Base-by-base conservation (phyloP, 306 rosid species). In the Vigna mungo region DNA sequence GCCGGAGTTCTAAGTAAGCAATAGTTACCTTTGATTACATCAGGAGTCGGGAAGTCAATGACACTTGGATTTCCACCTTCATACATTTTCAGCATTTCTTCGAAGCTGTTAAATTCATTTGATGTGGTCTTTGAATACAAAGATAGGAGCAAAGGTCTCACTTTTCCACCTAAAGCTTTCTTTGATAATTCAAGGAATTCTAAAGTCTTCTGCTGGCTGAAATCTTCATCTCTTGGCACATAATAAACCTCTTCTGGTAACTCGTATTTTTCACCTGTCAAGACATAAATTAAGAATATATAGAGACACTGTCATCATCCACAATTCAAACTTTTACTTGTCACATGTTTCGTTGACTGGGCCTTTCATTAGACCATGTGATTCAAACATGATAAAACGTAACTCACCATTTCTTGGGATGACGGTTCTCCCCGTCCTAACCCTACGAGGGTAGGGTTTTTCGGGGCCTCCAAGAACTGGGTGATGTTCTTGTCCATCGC, bases 371-470 rank as follows among this genome's bases (percentile, higher is more conserved):
- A 32, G 5, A 32, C 34, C 34, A 32, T 32, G 34, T 32, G 5
- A 34, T 34, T 34, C 5, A 34, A 34, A 15, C 53, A 49, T 49
- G 54, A 49, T 49, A 4, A 17, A 63, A 37, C 17, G 16, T 77
- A 32, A 84, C 91, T 85, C 59, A 49, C 54, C 20, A 49, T 49
- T 49, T 0, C 27, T 5, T 16, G 0, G 4, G 14, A 17, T 7
- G 7, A 47, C 16, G 70, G 18, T 52, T 63, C 71, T 56, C 90
- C 95, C 92, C 0, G 92, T 88, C 75, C 90, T 86, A 76, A 88
- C 90, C 66, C 95, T 49, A 12, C 95, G 90, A 44, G 95, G 95
- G 74, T 90, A 90, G 49, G 95, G 95, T 67, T 78, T 39, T 9
- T 4, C 9, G 2, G 85, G 71, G 16, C 95, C 80, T 51, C 80